These are phyloP conservation scores for Brassica nigra DNA, from an alignment of 345 rosid species.

Conservation along the genomic window DNA sequence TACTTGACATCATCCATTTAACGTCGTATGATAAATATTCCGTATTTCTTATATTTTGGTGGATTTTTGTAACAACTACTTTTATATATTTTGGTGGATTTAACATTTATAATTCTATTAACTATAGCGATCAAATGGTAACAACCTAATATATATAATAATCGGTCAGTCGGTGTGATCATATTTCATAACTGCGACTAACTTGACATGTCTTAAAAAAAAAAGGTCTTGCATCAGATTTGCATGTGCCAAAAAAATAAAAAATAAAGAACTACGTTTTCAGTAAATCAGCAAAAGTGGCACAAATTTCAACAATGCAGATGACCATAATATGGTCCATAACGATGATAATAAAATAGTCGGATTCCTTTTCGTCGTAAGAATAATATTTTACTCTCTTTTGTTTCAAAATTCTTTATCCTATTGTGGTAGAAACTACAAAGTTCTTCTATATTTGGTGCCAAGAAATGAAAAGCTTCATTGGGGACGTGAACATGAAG, in stretches of 20 bases:
- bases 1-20: no score
- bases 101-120: no score
- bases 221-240: not conserved
- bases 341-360: not conserved
- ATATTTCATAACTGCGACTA: not conserved
- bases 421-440: not conserved
- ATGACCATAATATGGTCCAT: not conserved
- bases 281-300: constrained; percentile 24
- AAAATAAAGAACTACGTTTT: not conserved
- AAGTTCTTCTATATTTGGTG: not conserved
- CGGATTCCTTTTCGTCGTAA: not conserved
- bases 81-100: no score
- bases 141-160: no score
- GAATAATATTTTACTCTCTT: not conserved
- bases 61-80: no score
- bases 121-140: no score
- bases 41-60: no score
- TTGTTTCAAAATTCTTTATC: not conserved
- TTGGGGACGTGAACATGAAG: constrained; percentile 16
- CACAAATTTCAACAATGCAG: constrained; percentile 25
- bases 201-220: not conserved
- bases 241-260: not conserved
- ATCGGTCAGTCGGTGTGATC: no score
- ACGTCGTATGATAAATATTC: no score
- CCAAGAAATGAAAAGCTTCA: not conserved